Percentiles rank a stretch among this genome's conserved stretches.
Evolutionary conservation across 345 rosid species (phyloP).

Genomic region (Laguncularia racemosa): DNA sequence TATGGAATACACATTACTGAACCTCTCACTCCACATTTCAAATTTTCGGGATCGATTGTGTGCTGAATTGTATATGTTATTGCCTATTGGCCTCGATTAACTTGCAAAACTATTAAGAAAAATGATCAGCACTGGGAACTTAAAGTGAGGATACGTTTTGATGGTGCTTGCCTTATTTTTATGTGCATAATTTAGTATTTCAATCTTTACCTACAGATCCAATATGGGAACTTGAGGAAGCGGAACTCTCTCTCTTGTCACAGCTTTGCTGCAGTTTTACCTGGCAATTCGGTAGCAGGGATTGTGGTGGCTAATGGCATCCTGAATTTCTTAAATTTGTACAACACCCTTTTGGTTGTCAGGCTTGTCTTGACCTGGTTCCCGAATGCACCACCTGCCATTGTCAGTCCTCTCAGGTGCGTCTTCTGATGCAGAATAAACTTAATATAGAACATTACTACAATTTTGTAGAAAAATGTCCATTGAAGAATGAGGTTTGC

Average conservation of each 20-base stretch:
- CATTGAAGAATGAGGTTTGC: too few relatives aligned
- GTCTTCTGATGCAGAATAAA: background rate
- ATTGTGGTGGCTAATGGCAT: conserved; percentile 82
- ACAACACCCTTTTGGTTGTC: conserved; percentile 65
- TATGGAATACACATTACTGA: too few relatives aligned
- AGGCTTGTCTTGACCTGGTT: conserved; percentile 97
- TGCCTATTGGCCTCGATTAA: too few relatives aligned
- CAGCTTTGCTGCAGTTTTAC: conserved; percentile 78
- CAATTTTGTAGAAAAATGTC: too few relatives aligned
- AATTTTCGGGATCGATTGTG: too few relatives aligned
- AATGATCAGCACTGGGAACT: background rate
- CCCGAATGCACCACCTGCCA: conserved; percentile 91
- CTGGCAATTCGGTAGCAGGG: conserved; percentile 87
- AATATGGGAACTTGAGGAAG: conserved; percentile 27
- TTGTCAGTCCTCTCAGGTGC: conserved; percentile 89
- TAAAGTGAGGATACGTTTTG: background rate
- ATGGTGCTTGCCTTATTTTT: background rate
- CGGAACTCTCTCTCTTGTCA: conserved; percentile 33
- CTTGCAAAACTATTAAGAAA: background rate
- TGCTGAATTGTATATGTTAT: too few relatives aligned
- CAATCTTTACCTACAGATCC: conserved; percentile 26
- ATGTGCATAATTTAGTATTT: background rate
- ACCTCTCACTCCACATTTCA: too few relatives aligned
- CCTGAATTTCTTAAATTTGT: conserved; percentile 67
- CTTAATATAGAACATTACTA: too few relatives aligned